Percentiles rank a stretch among this genome's conserved stretches.
Conservation (phyloP, 225 moss, liverwort and hornwort genomes). For the Pleurozium schreberi region DNA sequence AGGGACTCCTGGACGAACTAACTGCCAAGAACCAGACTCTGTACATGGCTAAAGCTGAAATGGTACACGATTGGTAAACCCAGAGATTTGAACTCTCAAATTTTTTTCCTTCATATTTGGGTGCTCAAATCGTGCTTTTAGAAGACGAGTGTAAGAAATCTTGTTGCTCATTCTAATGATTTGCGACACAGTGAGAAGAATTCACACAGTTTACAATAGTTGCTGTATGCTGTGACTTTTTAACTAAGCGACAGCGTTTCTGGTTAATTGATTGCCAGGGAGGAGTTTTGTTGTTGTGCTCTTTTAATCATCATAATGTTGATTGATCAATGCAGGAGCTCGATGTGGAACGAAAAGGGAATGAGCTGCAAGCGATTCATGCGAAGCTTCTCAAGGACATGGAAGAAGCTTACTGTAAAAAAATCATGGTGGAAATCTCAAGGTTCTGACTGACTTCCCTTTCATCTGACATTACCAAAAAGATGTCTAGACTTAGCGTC, state of each 20-base stretch:
- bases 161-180: neutral
- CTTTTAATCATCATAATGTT: neutral
- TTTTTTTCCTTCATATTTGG: neutral
- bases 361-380: slow-evolving; percentile 43
- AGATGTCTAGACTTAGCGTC: neutral
- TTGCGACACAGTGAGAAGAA: neutral
- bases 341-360: slow-evolving; percentile 47
- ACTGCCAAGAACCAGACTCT: slow-evolving; percentile 37
- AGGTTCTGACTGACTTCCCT: slow-evolving; percentile 20
- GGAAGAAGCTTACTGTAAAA: slow-evolving; percentile 66
- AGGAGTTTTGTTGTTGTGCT: neutral
- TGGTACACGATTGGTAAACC: slow-evolving; percentile 25
- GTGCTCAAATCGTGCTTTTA: neutral
- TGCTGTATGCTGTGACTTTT: neutral
- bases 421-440: slow-evolving; percentile 64
- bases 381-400: slow-evolving; percentile 44
- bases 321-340: slow-evolving; percentile 29
- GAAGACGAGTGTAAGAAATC: neutral
- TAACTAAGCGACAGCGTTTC: neutral
- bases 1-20: slow-evolving; percentile 28
- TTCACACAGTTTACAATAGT: neutral
- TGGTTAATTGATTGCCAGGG: neutral
- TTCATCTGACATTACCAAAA: neutral
- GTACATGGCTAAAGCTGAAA: slow-evolving; percentile 57
- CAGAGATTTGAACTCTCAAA: neutral